A percentile compares a stretch with the other conserved stretches of the same genome.
phyloP scores from a whole-genome alignment of 2,329 filamentous ascomycete genomes.

The Colletotrichum sp. region DNA sequence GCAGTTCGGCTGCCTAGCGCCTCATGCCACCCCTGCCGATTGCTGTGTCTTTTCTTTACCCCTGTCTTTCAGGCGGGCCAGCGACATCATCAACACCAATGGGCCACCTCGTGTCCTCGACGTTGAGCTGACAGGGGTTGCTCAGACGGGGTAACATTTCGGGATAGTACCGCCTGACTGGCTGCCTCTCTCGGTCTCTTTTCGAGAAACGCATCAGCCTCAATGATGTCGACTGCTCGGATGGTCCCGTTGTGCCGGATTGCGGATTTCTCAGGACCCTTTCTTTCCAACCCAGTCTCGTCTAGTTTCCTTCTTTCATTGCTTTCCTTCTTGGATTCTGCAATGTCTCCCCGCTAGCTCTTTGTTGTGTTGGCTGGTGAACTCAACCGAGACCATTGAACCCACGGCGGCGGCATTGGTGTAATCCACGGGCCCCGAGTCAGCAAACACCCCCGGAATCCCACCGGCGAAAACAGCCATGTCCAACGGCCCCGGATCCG shows the following conservation, averaged over 20 bases:
- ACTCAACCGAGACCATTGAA: not conserved
- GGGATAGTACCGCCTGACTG: conserved; percentile 1
- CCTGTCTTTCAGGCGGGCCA: not conserved
- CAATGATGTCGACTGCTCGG: not conserved
- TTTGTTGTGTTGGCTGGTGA: not conserved
- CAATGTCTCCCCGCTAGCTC: not conserved
- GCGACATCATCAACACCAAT: not conserved
- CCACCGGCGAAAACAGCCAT: not conserved
- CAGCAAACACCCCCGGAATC: not conserved
- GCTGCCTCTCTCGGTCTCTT: conserved; percentile 9
- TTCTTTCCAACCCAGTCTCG: not conserved
- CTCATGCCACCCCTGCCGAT: not conserved
- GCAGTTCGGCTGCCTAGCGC: conserved; percentile 9
- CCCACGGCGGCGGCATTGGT: not conserved
- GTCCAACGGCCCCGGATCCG: not conserved
- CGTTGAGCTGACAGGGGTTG: not conserved
- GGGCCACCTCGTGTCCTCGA: not conserved
- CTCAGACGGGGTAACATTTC: not conserved
- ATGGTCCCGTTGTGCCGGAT: not conserved
- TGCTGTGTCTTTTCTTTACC: not conserved
- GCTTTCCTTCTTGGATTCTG: not conserved
- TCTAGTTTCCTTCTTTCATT: not conserved
- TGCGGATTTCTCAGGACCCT: not conserved
- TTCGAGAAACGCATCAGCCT: conserved; percentile 5
- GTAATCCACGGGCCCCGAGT: not conserved